Conservation (phyloP, 1,284 basidiomycete genomes). For the Ceratobasidium sp. region DNA sequence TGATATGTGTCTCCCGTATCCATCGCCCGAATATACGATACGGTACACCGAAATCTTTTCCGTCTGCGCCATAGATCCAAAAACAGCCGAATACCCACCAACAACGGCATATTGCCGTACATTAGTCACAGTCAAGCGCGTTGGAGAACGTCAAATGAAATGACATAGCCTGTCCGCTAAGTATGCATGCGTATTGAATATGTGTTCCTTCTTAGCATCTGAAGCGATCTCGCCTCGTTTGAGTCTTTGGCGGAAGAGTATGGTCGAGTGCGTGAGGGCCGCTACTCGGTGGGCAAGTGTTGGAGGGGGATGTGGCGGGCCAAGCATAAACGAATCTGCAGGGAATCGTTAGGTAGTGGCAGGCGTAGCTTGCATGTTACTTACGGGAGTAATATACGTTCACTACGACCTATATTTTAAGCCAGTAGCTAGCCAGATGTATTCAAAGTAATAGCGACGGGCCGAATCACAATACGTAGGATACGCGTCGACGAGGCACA, state of each 20-base stretch:
- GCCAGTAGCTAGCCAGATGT: slow-evolving; percentile 1
- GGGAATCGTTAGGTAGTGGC: slow-evolving; percentile 10
- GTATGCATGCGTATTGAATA: slow-evolving; percentile 91
- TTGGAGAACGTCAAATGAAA: background rate
- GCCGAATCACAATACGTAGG: slow-evolving; percentile 82
- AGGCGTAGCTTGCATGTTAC: slow-evolving; percentile 51
- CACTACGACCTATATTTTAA: slow-evolving; percentile 71
- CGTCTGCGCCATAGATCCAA: slow-evolving; percentile 79
- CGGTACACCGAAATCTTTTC: slow-evolving; percentile 82
- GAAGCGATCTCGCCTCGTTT: slow-evolving; percentile 76
- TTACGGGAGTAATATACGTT: slow-evolving; percentile 88
- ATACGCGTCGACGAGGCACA: slow-evolving; percentile 63
- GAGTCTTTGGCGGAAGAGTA: slow-evolving; percentile 78
- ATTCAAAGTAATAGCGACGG: background rate
- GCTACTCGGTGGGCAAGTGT: slow-evolving; percentile 80
- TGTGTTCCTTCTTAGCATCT: slow-evolving; percentile 79
- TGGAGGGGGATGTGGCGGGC: slow-evolving; percentile 71
- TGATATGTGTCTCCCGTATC: slow-evolving; percentile 78
- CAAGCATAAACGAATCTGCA: slow-evolving; percentile 78
- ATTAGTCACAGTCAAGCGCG: background rate
- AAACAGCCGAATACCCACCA: slow-evolving; percentile 96
- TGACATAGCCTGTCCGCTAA: slow-evolving; percentile 72
- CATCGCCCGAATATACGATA: slow-evolving; percentile 73
- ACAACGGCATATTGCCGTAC: background rate
- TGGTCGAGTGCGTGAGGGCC: slow-evolving; percentile 73